Base-by-base conservation (phyloP, 2,329 filamentous ascomycete genomes). In the Fusarium oxysporum region DNA sequence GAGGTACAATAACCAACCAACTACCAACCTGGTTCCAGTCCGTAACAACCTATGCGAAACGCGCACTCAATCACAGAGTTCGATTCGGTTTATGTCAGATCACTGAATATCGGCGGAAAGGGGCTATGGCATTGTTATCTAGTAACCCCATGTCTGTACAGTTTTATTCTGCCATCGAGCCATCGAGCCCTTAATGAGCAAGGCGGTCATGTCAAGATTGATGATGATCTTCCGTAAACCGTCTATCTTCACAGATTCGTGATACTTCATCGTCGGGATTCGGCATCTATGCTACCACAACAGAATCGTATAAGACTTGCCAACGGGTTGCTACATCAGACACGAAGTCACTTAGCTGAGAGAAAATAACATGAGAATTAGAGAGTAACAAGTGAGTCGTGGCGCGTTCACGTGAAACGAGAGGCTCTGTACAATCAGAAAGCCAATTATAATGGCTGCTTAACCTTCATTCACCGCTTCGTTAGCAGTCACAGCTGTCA, bases 381-480 rank as follows among this genome's bases (percentile, higher is more conserved):
- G 32, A 43, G 30, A 33, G 30, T n/a, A 28, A 11, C 13, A 32
- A 43, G 17, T 35, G 65, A 68, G 48, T 28, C 55, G 61, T 48
- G 37, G 25, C 40, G 30, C 21, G 19, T 38, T 55, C 25, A 19
- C 37, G 54, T 50, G 28, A 35, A 21, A 28, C 17, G 16, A 43
- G 19, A 61, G 54, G 63, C 25, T 43, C 19, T 32, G 30, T 64
- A 51, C 32, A 43, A 44, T 51, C 38, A 25, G 25, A 69, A 55
- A 23, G n/a, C 32, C 28, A 32, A 32, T 30, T 33, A 32, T 23
- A 19, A 17, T 23, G 21, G 5, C 16, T 16, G 12, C 19, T 51
- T 69, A 64, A 44, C 41, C 35, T 55, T 45, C 25, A 41, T 64
- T 69, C 65, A 69, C 65, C 66, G 66, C 65, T 57, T 51, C 50